Percentiles rank a stretch among this genome's conserved stretches.
These are phyloP conservation scores for Pythium coloratum DNA, from an alignment of 352 stramenopile species.

Conservation along the genomic window DNA sequence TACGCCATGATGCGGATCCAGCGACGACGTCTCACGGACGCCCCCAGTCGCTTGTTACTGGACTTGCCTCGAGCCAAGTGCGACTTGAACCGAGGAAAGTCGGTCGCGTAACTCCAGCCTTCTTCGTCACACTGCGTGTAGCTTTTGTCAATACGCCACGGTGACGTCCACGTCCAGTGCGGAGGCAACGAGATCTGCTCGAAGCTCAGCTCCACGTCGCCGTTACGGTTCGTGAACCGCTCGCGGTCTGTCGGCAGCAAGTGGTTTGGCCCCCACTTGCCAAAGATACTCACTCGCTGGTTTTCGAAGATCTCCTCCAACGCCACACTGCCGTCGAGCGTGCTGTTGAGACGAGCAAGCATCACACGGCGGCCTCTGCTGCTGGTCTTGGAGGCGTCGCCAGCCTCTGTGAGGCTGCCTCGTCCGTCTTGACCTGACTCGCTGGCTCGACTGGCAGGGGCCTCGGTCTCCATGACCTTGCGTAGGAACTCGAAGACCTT, in stretches of 20 bases:
- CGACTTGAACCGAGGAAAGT: conserved; percentile 85
- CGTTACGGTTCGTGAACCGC: conserved; percentile 80
- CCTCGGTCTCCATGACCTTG: conserved; percentile 19
- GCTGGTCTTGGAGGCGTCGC: conserved; percentile 9
- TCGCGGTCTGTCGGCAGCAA: conserved; percentile 76
- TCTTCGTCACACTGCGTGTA: conserved; percentile 89
- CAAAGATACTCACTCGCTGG: conserved; percentile 86
- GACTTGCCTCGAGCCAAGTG: conserved; percentile 80
- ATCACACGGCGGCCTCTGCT: conserved; percentile 29
- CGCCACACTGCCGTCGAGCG: conserved; percentile 67
- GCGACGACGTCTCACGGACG: conserved; percentile 69
- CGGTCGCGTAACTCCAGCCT: conserved; percentile 86
- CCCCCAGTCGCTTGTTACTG: conserved; percentile 71
- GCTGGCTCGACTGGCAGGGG: not conserved
- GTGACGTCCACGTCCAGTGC: conserved; percentile 83
- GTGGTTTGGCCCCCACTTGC: conserved; percentile 85
- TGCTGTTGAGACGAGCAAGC: conserved; percentile 64
- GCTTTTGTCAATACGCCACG: conserved; percentile 86
- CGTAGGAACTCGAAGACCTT: conserved; percentile 58
- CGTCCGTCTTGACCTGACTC: conserved; percentile 7
- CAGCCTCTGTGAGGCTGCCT: not conserved
- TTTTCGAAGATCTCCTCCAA: conserved; percentile 90
- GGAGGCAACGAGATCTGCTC: conserved; percentile 71
- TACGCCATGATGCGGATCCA: conserved; percentile 89
- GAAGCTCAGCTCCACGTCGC: conserved; percentile 79